Evolutionary conservation across 306 rosid species (phyloP), one percentile per base, ranked within the genome.

Genomic region (Aeschynomene evenia): DNA sequence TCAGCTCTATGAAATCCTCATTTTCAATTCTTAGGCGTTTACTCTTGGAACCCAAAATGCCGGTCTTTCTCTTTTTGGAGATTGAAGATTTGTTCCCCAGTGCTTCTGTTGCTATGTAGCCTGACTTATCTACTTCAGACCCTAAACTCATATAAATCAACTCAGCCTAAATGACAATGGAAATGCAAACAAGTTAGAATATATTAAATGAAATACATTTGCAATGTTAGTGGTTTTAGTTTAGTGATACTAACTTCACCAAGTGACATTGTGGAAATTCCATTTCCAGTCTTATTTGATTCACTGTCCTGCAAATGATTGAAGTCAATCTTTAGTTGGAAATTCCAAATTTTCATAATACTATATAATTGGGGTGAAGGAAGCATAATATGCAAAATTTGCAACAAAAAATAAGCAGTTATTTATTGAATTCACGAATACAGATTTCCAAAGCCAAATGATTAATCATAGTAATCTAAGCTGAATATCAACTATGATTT

Each of bases 101-200:
- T 37, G 77, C 92, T 85, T 94, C 99, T 84, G 89, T 89, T 64
- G 99, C 96, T 66, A 89, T 85, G 88, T 95, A 91, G 64, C 97
- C 95, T 12, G 97, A 91, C 84, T 85, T 95, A 13, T 91, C 99
- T 81, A 83, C 92, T 79, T 95, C 91, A 64, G 92, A 80, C 96
- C 95, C 87, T 6, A 86, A 84, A 84, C 80, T 83, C 49, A 95
- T 89, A 91, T 89, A 92, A 52, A 82, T 81, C 83, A 82, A 16
- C 80, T 95, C 97, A 80, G 77, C 95, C 99, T 95, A 89, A 24
- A 74, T 0, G 7, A 29, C 54, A 51, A 45, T 34, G 55, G 56
- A 79, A 60, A 62, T 49, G 63, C 46, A 39, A 48, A 22, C 45
- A 51, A 24, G 57, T 63, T 57, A 76, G 68, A 71, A 63, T 28